Base-by-base conservation (phyloP, 164 flowering plant genomes). In the Malania oleifera region DNA sequence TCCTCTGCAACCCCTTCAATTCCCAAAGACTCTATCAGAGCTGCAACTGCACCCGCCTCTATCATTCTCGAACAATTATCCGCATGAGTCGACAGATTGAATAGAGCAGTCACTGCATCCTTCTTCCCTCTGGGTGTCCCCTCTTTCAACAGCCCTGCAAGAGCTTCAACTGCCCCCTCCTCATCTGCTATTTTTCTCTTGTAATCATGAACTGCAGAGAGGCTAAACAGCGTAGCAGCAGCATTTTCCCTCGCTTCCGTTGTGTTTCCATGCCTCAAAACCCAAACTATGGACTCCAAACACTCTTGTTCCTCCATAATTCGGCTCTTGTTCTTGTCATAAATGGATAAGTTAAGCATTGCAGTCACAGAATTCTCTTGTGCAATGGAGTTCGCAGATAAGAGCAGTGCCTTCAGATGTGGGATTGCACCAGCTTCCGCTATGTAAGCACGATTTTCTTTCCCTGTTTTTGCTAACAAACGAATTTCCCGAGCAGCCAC, bases 291-390 rank as follows among this genome's bases (percentile, higher is more conserved):
- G 0, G 86, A 74, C 24, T 67, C 65, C 61, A 95, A 66, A 65
- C 95, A 89, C 20, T 89, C 97, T 41, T 71, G 74, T 55, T 82
- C 93, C 25, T 85, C 87, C 83, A 95, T 89, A 2, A 95, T 89
- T 23, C 75, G 70, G 60, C 81, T 66, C 59, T 85, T 95, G 70
- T 95, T 95, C 75, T 81, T 74, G 27, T 89, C 99, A 61, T 79
- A 73, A 23, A 95, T 95, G 0, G 99, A 95, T 9, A 95, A 56
- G 63, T 95, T 95, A 11, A 95, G 85, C 73, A 95, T 73, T 5
- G 99, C 96, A 0, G 99, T 95, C 2, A 95, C 97, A 0, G 99
- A 75, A 75, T 91, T 95, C 71, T 89, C 99, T 67, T 95, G 97
- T 4, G 96, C 87, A 46, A 75, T 50, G 18, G 85, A 69, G 56